Conservation (phyloP, 371 early-diverging fungal genomes). For the Mortierella sp. region DNA sequence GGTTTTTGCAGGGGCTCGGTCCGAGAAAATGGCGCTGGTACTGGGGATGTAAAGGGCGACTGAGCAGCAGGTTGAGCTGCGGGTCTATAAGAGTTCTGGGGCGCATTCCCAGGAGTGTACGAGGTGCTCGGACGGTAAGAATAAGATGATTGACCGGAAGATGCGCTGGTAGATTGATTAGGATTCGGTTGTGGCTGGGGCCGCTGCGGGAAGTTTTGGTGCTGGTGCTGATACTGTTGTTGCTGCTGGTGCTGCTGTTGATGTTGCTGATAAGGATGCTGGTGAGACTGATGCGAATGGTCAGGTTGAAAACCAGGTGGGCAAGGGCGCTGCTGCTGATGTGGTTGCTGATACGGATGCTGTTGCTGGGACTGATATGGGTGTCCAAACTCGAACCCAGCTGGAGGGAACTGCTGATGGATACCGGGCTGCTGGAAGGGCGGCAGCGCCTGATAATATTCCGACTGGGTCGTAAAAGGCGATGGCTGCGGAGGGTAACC, state of each 20-base stretch:
- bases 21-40: neutral
- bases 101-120: constrained; percentile 4
- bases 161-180: no score
- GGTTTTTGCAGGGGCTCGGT: neutral
- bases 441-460: no score
- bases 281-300: constrained; percentile 1
- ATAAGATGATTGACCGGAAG: neutral
- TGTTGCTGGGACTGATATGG: constrained; percentile 9
- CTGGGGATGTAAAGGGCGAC: neutral
- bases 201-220: neutral
- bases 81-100: neutral
- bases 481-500: no score
- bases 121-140: constrained; percentile 7
- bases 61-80: neutral
- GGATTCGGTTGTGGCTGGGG: neutral
- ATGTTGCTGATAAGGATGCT: neutral
- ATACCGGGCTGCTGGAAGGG: constrained; percentile 1
- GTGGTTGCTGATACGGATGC: constrained; percentile 7
- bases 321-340: constrained; percentile 9
- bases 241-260: neutral
- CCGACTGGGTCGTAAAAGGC: no score
- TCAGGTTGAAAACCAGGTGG: neutral
- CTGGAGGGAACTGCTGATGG: neutral
- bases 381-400: neutral
- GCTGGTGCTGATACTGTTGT: constrained; percentile 3